A percentile compares a stretch with the other conserved stretches of the same genome.
Evolutionary conservation across 2,329 filamentous ascomycete genomes (phyloP).

Genomic region (Xylariaceae sp.): DNA sequence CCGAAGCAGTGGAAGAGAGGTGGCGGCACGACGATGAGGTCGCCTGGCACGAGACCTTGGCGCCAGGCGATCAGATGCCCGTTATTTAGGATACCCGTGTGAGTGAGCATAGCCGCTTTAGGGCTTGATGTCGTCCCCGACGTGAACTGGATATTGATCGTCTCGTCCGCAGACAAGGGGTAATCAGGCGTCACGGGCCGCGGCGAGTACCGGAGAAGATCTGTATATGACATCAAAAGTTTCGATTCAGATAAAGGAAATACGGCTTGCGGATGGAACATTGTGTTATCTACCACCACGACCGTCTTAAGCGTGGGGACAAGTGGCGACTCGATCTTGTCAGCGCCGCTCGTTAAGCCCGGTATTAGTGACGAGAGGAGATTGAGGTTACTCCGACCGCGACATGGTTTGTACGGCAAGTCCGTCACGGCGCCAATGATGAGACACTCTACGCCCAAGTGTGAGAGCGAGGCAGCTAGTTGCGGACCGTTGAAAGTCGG

Average conservation of each 20-base stretch:
- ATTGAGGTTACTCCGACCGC: constrained; percentile 49
- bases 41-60: constrained; percentile 72
- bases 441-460: constrained; percentile 69
- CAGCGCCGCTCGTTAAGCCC: constrained; percentile 19
- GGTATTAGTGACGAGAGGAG: constrained; percentile 46
- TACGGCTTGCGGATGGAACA: constrained; percentile 38
- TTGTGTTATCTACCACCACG: constrained; percentile 75
- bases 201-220: constrained; percentile 36
- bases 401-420: constrained; percentile 60
- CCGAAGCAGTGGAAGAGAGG: constrained; percentile 92
- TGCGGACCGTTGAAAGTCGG: constrained; percentile 81
- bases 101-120: constrained; percentile 86
- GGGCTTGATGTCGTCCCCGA: constrained; percentile 88
- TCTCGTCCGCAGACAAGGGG: constrained; percentile 58
- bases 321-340: constrained; percentile 36
- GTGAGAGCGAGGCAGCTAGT: constrained; percentile 71
- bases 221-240: constrained; percentile 44
- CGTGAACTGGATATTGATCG: constrained; percentile 95
- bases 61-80: constrained; percentile 77
- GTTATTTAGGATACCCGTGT: constrained; percentile 88
- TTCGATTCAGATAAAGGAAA: constrained; percentile 40
- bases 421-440: constrained; percentile 88
- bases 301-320: constrained; percentile 69
- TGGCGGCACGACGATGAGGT: constrained; percentile 79
- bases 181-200: constrained; percentile 40